Evolutionary conservation across 2,329 filamentous ascomycete species (phyloP), one percentile per base, ranked within the genome.

Genomic region (Monilinia fructicola): DNA sequence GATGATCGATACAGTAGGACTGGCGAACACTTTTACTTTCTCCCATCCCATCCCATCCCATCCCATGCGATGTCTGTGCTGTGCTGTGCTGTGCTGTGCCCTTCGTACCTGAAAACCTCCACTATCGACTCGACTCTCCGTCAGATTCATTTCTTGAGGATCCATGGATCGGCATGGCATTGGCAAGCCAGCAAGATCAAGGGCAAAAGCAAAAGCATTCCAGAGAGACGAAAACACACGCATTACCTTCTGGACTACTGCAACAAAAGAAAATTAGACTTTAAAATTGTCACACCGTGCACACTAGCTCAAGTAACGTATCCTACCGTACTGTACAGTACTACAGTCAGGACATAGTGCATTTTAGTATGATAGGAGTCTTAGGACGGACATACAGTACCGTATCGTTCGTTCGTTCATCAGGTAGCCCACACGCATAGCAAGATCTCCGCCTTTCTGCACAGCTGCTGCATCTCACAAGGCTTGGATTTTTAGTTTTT

Each of bases 361-460:
- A n/a, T 54, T 2, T n/a, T n/a, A n/a, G n/a, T n/a, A n/a, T n/a
- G n/a, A n/a, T n/a, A n/a, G n/a, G n/a, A n/a, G n/a, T n/a, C n/a
- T n/a, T n/a, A n/a, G n/a, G n/a, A n/a, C n/a, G n/a, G n/a, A n/a
- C n/a, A n/a, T n/a, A n/a, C n/a, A n/a, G n/a, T n/a, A n/a, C n/a
- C n/a, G n/a, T n/a, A n/a, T n/a, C n/a, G n/a, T n/a, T n/a, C n/a
- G n/a, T n/a, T 59, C 40, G 56, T 59, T 59, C 56, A n/a, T 59
- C 26, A 35, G 56, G 42, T 42, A n/a, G 56, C 56, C 61, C 61
- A 38, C 38, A 44, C 11, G 16, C 35, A 54, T 28, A 64, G 23
- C 18, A 2, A 44, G 61, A 64, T 64, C 61, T 64, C 61, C 61
- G 52, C 61, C 61, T 64, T 64, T 64, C 61, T 64, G 61, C 61